These are phyloP conservation scores for Pichia deserticola DNA, from an alignment of 805 yeast genomes.

Conservation along the genomic window DNA sequence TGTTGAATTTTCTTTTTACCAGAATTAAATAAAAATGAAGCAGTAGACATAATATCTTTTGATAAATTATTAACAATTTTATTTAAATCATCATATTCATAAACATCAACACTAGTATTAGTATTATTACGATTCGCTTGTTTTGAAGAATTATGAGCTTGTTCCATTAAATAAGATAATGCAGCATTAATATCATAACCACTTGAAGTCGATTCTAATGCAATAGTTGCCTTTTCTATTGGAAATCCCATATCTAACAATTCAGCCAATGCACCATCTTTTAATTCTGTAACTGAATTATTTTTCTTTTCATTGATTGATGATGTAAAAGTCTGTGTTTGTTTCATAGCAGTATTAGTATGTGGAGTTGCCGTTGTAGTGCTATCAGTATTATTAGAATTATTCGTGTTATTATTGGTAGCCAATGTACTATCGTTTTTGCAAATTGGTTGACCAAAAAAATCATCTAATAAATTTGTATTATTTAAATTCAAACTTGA, in stretches of 20 bases:
- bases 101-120: no score
- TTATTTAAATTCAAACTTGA: conserved; percentile 1
- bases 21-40: conserved; percentile 48
- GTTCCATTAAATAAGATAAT: conserved; percentile 56
- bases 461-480: conserved; percentile 9
- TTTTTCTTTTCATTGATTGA: background rate
- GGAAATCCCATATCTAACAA: conserved; percentile 77
- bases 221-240: conserved; percentile 49
- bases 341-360: background rate
- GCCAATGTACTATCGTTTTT: background rate
- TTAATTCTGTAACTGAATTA: conserved; percentile 1
- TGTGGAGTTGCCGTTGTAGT: background rate
- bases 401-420: background rate
- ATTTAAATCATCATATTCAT: conserved; percentile 28
- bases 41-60: conserved; percentile 48
- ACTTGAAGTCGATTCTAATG: conserved; percentile 42
- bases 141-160: conserved; percentile 37
- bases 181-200: conserved; percentile 60
- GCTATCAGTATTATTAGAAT: background rate
- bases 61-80: conserved; percentile 47
- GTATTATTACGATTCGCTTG: background rate
- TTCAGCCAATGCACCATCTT: conserved; percentile 54
- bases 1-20: conserved; percentile 55
- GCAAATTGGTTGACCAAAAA: conserved; percentile 1
- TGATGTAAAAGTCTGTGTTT: background rate